phyloP scores from a whole-genome alignment of 306 rosid species.

The Psophocarpus tetragonolobus region DNA sequence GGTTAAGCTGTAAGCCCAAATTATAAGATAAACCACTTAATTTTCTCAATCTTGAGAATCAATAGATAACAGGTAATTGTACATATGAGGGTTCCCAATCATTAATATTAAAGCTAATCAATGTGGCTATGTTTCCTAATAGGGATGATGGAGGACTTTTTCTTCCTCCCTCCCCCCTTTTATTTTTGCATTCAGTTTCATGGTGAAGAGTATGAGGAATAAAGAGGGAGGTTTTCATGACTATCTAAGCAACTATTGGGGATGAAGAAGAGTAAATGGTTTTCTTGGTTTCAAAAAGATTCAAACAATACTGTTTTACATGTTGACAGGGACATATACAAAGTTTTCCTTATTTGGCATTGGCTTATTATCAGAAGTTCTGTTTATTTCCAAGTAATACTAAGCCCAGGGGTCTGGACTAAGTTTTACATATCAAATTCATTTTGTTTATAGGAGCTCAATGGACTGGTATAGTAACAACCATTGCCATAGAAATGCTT shows the following conservation, averaged over 20 bases:
- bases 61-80: background rate
- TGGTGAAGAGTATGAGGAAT: background rate
- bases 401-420: background rate
- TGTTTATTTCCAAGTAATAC: background rate
- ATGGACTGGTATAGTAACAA: conserved; percentile 97
- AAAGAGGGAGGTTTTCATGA: background rate
- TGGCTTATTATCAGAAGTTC: background rate
- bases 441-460: conserved; percentile 75
- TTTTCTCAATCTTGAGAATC: background rate
- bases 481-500: conserved; percentile 94
- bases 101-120: background rate
- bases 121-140: background rate
- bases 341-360: background rate
- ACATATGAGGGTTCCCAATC: background rate
- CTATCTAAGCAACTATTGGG: background rate
- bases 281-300: background rate
- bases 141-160: background rate
- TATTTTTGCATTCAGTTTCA: background rate
- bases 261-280: background rate
- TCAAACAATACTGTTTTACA: background rate
- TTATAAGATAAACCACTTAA: background rate
- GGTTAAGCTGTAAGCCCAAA: too few species aligned
- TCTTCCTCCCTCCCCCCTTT: background rate
- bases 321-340: background rate
- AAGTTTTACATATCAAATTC: conserved; percentile 12